Evolutionary conservation across 495 filamentous ascomycete genomes (phyloP).

Genomic region (Penicillium riverlandense): DNA sequence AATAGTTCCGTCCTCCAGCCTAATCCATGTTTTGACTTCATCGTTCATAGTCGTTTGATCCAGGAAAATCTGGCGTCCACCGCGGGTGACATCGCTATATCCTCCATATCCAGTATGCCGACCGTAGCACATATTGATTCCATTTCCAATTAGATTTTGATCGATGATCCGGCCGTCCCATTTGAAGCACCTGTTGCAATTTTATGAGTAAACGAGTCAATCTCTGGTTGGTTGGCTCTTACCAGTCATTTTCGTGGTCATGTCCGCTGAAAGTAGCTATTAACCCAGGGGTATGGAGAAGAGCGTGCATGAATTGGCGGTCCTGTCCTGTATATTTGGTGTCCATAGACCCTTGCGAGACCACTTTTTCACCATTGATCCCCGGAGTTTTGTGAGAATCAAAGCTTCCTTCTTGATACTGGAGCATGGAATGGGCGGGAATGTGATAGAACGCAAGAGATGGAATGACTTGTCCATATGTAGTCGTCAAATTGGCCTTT

Average conservation of each 20-base stretch:
- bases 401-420: slow-evolving; percentile 41
- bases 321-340: slow-evolving; percentile 45
- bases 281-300: slow-evolving; percentile 48
- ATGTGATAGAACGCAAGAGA: slow-evolving; percentile 71
- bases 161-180: slow-evolving; percentile 24
- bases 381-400: slow-evolving; percentile 46
- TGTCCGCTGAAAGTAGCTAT: slow-evolving; percentile 62
- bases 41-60: slow-evolving; percentile 23
- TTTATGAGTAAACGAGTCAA: neutral
- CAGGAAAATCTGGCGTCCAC: slow-evolving; percentile 51
- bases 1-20: slow-evolving; percentile 53
- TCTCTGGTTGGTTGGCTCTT: neutral
- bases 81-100: slow-evolving; percentile 58
- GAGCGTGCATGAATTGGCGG: slow-evolving; percentile 55
- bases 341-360: slow-evolving; percentile 17
- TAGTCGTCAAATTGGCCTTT: slow-evolving; percentile 29
- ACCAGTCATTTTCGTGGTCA: slow-evolving; percentile 68
- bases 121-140: slow-evolving; percentile 56
- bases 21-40: slow-evolving; percentile 55
- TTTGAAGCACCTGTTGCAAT: slow-evolving; percentile 27
- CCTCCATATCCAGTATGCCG: slow-evolving; percentile 66
- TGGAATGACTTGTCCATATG: slow-evolving; percentile 43
- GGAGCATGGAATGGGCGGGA: slow-evolving; percentile 50
- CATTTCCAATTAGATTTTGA: slow-evolving; percentile 28
- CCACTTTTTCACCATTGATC: slow-evolving; percentile 51